These are phyloP conservation scores for Solanum verrucosum DNA, from an alignment of 257 asterid genomes.

Conservation along the genomic window DNA sequence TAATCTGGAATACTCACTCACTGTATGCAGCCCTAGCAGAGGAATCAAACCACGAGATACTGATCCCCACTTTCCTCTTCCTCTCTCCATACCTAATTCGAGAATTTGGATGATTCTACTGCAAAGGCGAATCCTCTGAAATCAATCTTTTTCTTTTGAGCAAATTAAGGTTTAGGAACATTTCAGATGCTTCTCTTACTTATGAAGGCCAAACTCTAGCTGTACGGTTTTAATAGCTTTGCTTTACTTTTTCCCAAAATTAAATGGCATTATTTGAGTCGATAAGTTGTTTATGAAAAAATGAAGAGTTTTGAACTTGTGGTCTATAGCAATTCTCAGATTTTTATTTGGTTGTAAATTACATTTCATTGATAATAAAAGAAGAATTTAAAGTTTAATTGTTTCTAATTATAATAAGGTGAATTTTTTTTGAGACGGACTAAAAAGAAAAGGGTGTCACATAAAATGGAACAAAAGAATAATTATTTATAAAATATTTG, in stretches of 20 bases:
- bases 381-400: too few species aligned
- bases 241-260: background rate
- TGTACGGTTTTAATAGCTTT: background rate
- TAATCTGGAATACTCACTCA: conserved; percentile 51
- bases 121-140: background rate
- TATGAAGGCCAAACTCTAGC: background rate
- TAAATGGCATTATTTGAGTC: background rate
- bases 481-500: background rate
- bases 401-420: background rate
- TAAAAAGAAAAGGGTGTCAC: accelerated
- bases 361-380: too few species aligned
- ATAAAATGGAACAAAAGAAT: accelerated
- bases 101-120: background rate
- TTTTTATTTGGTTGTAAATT: background rate
- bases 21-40: conserved; percentile 56
- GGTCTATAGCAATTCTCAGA: background rate
- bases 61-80: conserved; percentile 30
- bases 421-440: background rate
- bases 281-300: background rate
- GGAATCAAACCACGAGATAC: conserved; percentile 49
- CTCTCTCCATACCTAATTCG: conserved; percentile 27
- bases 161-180: background rate
- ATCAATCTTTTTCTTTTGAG: background rate
- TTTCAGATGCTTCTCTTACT: background rate
- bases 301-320: too few species aligned